phyloP scores from a whole-genome alignment of 2,329 filamentous ascomycete genomes.

The Trichoderma simmonsii region DNA sequence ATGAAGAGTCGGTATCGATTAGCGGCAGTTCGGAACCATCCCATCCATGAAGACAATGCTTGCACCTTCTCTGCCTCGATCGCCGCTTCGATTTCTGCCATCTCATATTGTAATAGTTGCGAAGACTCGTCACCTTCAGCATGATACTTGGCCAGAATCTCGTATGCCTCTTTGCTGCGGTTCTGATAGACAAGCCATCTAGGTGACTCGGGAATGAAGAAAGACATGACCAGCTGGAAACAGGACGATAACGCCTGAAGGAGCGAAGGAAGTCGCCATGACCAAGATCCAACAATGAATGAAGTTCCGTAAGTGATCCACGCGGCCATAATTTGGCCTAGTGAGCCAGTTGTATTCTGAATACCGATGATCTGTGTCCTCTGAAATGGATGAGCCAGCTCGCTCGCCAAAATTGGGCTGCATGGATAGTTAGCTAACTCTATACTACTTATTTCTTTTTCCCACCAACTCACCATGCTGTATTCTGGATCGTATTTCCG shows the following conservation, averaged over 20 bases:
- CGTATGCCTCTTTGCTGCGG: slow-evolving; percentile 32
- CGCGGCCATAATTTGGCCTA: not conserved
- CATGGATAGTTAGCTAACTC: not conserved
- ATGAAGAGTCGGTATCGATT: slow-evolving; percentile 14
- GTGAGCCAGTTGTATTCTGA: not conserved
- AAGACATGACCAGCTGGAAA: slow-evolving; percentile 25
- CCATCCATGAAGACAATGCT: slow-evolving; percentile 10
- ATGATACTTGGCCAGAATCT: slow-evolving; percentile 39
- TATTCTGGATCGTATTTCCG: not conserved
- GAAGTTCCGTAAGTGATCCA: not conserved
- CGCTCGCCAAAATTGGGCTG: not conserved
- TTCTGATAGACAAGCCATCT: slow-evolving; percentile 31
- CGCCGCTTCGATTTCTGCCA: slow-evolving; percentile 40
- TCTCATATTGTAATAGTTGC: slow-evolving; percentile 23
- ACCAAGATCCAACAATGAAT: not conserved
- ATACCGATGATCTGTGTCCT: not conserved
- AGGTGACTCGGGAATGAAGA: slow-evolving; percentile 37
- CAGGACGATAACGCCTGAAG: not conserved
- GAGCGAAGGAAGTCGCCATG: not conserved
- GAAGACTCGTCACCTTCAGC: slow-evolving; percentile 25
- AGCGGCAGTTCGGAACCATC: slow-evolving; percentile 2
- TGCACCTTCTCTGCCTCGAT: slow-evolving; percentile 24
- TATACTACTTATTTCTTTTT: not conserved
- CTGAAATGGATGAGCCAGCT: not conserved
- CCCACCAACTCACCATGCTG: not conserved